phyloP scores from a whole-genome alignment of 208 protist species.

The Crithidia thermophila region DNA sequence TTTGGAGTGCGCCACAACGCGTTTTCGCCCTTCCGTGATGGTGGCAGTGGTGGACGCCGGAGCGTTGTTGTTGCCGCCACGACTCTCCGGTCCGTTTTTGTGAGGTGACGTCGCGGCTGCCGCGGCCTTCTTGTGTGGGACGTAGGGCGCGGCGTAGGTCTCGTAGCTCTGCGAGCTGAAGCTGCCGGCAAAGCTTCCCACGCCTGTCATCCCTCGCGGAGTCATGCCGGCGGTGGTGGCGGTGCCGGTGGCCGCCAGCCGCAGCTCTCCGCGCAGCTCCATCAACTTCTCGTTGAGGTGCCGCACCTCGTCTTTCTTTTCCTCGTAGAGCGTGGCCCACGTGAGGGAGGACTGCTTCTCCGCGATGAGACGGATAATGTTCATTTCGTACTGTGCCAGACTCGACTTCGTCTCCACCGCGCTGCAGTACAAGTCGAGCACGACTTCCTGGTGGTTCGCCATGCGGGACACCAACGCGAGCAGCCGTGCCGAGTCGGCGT shows the following conservation, averaged over 20 bases:
- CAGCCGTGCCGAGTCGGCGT: constrained; percentile 18
- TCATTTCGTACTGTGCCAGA: constrained; percentile 39
- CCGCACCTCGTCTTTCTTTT: constrained; percentile 45
- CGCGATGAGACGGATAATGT: constrained; percentile 35
- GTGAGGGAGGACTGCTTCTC: constrained; percentile 31
- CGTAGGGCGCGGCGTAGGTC: constrained; percentile 52
- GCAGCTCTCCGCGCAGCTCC: constrained; percentile 28
- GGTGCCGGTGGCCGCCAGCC: constrained; percentile 1
- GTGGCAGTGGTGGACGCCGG: background rate
- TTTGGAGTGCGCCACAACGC: background rate
- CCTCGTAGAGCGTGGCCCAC: constrained; percentile 45
- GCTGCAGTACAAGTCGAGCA: constrained; percentile 14
- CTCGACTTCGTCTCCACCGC: constrained; percentile 7
- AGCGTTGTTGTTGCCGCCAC: background rate
- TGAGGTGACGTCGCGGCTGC: constrained; percentile 7
- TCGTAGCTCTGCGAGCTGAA: constrained; percentile 45
- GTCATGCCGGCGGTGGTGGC: background rate
- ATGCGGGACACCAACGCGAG: constrained; percentile 4
- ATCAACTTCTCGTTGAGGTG: constrained; percentile 48
- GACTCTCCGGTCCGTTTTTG: background rate
- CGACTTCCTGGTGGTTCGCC: background rate
- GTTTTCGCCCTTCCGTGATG: background rate
- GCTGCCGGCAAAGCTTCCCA: constrained; percentile 11
- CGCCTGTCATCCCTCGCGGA: background rate
- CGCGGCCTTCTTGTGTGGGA: constrained; percentile 31